phyloP scores from a whole-genome alignment of 2,329 filamentous ascomycete genomes.

The Huntiella decipiens region DNA sequence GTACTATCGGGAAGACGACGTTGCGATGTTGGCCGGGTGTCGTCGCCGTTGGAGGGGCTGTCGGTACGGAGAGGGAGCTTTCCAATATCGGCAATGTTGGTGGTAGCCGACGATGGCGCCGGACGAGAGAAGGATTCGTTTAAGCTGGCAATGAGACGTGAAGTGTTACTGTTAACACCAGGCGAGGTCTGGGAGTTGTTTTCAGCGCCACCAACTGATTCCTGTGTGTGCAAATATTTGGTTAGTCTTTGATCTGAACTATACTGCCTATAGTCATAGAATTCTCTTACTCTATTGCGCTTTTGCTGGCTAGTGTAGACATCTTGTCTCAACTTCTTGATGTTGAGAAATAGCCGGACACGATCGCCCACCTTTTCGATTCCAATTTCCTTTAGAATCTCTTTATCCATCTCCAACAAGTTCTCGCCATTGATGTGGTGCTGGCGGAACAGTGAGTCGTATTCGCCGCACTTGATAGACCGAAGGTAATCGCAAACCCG shows the following conservation, averaged over 20 bases:
- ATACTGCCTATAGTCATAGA: neutral
- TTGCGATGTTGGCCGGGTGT: constrained; percentile 23
- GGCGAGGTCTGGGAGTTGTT: constrained; percentile 44
- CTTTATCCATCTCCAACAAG: constrained; percentile 89
- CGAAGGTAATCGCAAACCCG: constrained; percentile 79
- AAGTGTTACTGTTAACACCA: constrained; percentile 41
- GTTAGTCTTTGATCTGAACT: neutral
- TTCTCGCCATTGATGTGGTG: constrained; percentile 98
- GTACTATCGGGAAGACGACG: constrained; percentile 34
- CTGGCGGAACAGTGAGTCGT: constrained; percentile 71
- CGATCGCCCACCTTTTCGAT: constrained; percentile 96
- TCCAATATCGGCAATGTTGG: constrained; percentile 14
- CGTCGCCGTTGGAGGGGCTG: constrained; percentile 47
- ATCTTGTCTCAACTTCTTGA: constrained; percentile 65
- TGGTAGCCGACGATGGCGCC: constrained; percentile 20
- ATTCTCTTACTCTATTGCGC: constrained; percentile 54
- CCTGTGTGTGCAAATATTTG: constrained; percentile 27
- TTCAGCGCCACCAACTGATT: constrained; percentile 69
- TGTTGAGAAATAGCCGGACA: constrained; percentile 71
- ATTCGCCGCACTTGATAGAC: constrained; percentile 83
- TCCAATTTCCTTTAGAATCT: constrained; percentile 90
- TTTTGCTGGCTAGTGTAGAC: constrained; percentile 62
- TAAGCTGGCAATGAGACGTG: constrained; percentile 20
- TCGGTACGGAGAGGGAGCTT: constrained; percentile 48
- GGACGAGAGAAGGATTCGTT: constrained; percentile 49